Evolutionary conservation across 192 early-diverging fungal species (phyloP), one percentile per base, ranked within the genome.

Genomic region (Rhizophagus sp.): DNA sequence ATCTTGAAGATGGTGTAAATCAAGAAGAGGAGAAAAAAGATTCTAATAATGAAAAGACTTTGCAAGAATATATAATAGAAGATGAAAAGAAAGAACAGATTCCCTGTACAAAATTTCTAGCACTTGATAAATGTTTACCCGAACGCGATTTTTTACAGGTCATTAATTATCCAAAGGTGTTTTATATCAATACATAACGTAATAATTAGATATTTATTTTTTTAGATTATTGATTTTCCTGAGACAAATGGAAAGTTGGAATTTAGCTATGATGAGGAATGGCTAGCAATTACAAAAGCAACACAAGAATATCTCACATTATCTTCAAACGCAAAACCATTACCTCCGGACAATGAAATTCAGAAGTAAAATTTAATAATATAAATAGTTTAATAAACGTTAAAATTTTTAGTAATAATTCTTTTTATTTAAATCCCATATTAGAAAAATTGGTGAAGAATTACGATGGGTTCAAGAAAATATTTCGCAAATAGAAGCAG

Each of bases 111-210:
- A 82, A 88, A 44, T 99, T 99, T 83, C 79, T 99, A 61, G 91
- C 96, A 4, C 85, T 99, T n/a, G 98, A 99, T 85, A 99, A 99
- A 73, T 99, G 98, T 73, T 66, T 95, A 27, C 93, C 91, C 3
- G 72, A 86, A 6, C 87, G 94, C 2, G 85, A 94, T 49, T 98
- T 96, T 80, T 82, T 99, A 36, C 95, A 98, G 84, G 90, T 97
- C 49, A 65, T 25, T 77, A 39, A 44, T 61, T 64, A 44, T 62
- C 62, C 25, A n/a, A 67, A 50, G 6, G 30, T 30, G 30, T 0
- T 30, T 30, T 30, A 30, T 30, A 30, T 30, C 30, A 1, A 30
- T 12, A 36, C 41, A 24, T 25, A 25, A 9, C 44, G 49, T 17
- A 64, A 4, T 83, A 30, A 62, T 80, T 2, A 10, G 7, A 13